These are phyloP conservation scores for Canavalia gladiata DNA, from an alignment of 306 rosid species.

Conservation along the genomic window DNA sequence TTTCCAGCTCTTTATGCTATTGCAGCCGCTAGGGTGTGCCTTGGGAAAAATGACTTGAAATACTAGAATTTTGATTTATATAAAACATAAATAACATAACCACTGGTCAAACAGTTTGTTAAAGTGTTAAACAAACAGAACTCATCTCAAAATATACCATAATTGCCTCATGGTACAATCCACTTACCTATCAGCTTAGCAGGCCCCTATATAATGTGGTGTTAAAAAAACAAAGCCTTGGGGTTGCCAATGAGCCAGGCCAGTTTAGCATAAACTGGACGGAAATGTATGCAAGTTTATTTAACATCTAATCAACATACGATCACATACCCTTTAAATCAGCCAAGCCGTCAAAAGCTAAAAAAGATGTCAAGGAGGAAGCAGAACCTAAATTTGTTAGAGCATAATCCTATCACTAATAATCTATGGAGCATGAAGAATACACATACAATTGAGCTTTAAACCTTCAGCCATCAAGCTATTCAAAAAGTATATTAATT, in stretches of 20 bases:
- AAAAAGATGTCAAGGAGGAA: not conserved
- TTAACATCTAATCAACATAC: not conserved
- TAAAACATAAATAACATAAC: not conserved
- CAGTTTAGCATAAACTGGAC: conserved; percentile 6
- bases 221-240: not conserved
- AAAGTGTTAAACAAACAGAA: not conserved
- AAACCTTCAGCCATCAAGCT: not conserved
- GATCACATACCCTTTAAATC: conserved; percentile 1
- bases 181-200: not conserved
- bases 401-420: not conserved
- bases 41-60: not conserved
- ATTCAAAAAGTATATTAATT: not conserved
- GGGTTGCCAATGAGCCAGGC: not conserved
- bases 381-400: not conserved
- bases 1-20: not conserved
- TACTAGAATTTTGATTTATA: not conserved
- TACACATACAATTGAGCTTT: not conserved
- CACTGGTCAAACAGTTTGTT: not conserved
- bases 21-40: not conserved
- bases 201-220: not conserved
- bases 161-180: conserved; percentile 5
- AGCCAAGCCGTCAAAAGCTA: not conserved
- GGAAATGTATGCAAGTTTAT: not conserved
- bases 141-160: not conserved
- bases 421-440: not conserved